These are phyloP conservation scores for Dictyostelium firmibasis DNA, from an alignment of 78 protist genomes.

Conservation along the genomic window DNA sequence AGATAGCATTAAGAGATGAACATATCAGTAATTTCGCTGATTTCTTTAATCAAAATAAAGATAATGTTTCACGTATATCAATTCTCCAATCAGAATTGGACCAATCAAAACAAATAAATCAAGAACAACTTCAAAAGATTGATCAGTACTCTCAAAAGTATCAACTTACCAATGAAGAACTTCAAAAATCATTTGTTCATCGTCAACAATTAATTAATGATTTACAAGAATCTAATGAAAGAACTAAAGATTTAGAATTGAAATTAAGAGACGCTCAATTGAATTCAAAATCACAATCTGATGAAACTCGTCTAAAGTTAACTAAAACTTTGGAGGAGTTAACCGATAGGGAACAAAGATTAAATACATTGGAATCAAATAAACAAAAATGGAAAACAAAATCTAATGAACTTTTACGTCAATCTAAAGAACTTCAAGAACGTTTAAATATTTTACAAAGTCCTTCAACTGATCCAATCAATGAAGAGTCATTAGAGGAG, in stretches of 20 bases:
- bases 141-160: neutral
- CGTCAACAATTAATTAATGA: neutral
- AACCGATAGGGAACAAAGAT: neutral
- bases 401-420: neutral
- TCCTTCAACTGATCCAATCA: neutral
- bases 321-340: neutral
- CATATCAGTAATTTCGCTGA: neutral
- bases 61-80: neutral
- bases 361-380: conserved; percentile 8
- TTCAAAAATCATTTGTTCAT: neutral
- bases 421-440: neutral
- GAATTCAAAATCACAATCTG: neutral
- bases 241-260: neutral
- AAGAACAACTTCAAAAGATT: neutral
- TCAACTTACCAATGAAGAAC: neutral
- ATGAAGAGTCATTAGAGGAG: neutral
- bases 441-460: neutral
- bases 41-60: neutral
- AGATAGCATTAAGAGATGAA: neutral
- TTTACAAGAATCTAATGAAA: neutral
- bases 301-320: neutral
- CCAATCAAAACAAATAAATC: neutral
- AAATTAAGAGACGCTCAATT: neutral
- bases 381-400: conserved; percentile 52
- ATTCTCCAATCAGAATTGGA: neutral